A percentile compares a stretch with the other conserved stretches of the same genome.
phyloP scores from a whole-genome alignment of 371 early-diverging fungal species.

The Coemansia sp. region DNA sequence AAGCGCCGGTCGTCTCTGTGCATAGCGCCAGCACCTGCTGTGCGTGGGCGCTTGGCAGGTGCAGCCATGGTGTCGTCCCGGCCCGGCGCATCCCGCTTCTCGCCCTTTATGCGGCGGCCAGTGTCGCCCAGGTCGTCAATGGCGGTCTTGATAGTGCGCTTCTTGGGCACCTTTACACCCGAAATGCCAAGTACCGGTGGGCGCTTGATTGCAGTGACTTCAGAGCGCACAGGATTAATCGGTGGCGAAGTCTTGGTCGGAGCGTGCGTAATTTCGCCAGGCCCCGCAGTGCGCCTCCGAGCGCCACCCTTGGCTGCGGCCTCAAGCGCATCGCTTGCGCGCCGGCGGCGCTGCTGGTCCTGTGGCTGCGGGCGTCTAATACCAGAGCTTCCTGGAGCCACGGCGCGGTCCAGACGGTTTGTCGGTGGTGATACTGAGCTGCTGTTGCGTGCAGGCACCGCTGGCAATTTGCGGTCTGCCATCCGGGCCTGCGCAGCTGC shows the following conservation, averaged over 20 bases:
- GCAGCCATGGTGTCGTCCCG: background rate
- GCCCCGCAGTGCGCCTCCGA: conserved; percentile 5
- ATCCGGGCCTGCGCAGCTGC: background rate
- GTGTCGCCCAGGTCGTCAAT: conserved; percentile 1
- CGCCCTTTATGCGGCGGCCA: background rate
- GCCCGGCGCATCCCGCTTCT: background rate
- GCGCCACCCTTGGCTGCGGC: background rate
- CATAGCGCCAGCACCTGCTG: background rate
- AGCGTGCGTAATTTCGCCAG: background rate
- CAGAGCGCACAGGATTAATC: background rate
- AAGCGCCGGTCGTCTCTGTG: conserved; percentile 1
- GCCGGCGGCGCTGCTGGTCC: conserved; percentile 1
- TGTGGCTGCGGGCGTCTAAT: conserved; percentile 2
- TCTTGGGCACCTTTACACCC: conserved; percentile 37
- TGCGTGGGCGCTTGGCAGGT: conserved; percentile 13
- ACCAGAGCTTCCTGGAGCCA: background rate
- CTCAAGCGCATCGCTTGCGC: conserved; percentile 11
- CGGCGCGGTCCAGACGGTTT: background rate
- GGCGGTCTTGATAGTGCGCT: conserved; percentile 14
- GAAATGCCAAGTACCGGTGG: conserved; percentile 9
- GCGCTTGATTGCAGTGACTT: conserved; percentile 7
- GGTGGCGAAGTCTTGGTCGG: background rate
- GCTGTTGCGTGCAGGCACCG: conserved; percentile 1
- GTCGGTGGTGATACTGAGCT: conserved; percentile 4
- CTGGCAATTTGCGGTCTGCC: conserved; percentile 1